A percentile compares a stretch with the other conserved stretches of the same genome.
phyloP scores from a whole-genome alignment of 2,329 filamentous ascomycete genomes.

The Tolypocladium ophioglossoides region DNA sequence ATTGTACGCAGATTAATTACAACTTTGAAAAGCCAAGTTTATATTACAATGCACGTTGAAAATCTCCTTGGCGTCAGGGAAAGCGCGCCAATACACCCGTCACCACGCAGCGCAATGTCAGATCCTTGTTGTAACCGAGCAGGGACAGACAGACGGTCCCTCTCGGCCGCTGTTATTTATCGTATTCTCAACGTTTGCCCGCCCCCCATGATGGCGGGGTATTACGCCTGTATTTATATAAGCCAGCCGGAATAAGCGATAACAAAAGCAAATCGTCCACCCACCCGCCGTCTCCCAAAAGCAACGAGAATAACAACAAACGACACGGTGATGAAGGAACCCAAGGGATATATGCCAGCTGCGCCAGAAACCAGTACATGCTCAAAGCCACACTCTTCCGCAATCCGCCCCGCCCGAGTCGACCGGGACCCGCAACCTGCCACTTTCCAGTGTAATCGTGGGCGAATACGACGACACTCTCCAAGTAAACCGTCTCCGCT shows the following conservation, averaged over 20 bases:
- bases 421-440: neutral
- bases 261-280: neutral
- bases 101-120: neutral
- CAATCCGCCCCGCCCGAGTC: neutral
- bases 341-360: slow-evolving; percentile 1
- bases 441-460: neutral
- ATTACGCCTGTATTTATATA: neutral
- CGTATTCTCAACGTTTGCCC: neutral
- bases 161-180: neutral
- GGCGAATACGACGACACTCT: neutral
- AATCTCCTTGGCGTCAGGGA: slow-evolving; percentile 51
- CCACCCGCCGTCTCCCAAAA: neutral
- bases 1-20: neutral
- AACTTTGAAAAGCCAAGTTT: slow-evolving; percentile 1
- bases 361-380: neutral
- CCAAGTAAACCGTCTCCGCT: neutral
- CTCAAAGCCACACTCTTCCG: neutral
- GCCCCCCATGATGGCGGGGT: neutral
- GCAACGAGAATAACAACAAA: neutral
- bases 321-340: neutral
- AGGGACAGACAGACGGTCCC: neutral
- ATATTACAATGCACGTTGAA: slow-evolving; percentile 37
- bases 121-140: neutral
- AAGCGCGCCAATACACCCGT: slow-evolving; percentile 7
- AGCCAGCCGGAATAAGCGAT: neutral